Percentiles rank a stretch among this genome's conserved stretches.
Conservation (phyloP, 176 grass and related monocot genomes). For the Oryza australiensis region DNA sequence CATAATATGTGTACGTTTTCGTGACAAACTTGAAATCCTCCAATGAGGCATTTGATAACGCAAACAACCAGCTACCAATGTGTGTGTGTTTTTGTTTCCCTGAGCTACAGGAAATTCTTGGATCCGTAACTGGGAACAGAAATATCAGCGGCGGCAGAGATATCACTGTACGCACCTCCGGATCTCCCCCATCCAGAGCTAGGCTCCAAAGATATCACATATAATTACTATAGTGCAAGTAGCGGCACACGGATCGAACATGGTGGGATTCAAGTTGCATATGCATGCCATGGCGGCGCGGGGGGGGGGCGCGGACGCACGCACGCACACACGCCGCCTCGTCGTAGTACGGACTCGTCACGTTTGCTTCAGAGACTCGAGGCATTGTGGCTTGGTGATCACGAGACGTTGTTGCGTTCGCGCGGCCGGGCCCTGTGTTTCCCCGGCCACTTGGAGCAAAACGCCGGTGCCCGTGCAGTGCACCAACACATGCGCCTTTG, state of each 20-base stretch:
- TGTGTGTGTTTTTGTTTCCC: not conserved
- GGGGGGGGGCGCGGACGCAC: too few species aligned
- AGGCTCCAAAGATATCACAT: not conserved
- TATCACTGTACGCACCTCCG: not conserved
- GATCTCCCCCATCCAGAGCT: not conserved
- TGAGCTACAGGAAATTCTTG: not conserved
- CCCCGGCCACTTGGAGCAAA: not conserved
- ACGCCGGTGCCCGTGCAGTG: too few species aligned
- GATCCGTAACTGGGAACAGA: not conserved
- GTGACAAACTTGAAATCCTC: not conserved
- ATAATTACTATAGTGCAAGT: slow-evolving; percentile 21
- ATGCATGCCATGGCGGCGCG: too few species aligned
- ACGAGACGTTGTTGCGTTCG: not conserved
- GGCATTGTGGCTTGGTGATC: not conserved
- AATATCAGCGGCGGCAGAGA: not conserved
- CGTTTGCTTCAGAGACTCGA: too few species aligned
- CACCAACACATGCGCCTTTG: not conserved
- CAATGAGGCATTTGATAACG: too few species aligned
- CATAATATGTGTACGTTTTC: not conserved
- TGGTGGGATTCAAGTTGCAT: not conserved
- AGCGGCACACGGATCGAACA: not conserved
- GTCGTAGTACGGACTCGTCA: not conserved
- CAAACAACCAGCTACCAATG: too few species aligned
- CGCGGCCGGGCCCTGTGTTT: too few species aligned
- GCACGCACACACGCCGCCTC: not conserved